Evolutionary conservation across 345 rosid genomes (phyloP), one percentile per base, ranked within the genome.

Genomic region (rapeseed (Brassica napus)): DNA sequence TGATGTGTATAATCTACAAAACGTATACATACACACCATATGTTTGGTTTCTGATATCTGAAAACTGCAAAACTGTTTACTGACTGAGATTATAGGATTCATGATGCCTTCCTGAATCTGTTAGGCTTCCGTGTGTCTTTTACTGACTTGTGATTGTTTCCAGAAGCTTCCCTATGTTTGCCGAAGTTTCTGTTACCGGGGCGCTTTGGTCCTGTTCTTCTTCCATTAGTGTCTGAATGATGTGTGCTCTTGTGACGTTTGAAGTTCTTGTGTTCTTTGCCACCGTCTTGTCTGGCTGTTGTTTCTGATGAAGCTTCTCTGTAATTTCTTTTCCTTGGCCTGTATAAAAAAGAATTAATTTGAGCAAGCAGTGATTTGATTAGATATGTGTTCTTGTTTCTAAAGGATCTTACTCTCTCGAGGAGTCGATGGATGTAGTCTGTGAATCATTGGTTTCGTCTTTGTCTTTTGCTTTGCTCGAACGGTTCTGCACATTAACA

Each of bases 401-500:
- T 42, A 4, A 75, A 42, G 64, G 70, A 49, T 65, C 77, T 71
- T 81, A 81, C 83, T 58, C 80, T 81, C 77, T 71, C 21, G 80
- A 76, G 60, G 65, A 16, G 42, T 65, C 65, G 1, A 24, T 66
- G 74, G 77, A 59, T 16, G 69, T 71, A 42, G 65, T 52, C 63
- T 71, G 59, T 60, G 80, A 65, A 58, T 76, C 77, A 49, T 66
- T 76, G 1, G 77, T 60, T 21, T 81, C 83, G 69, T 87, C 91
- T 82, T 87, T 86, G 31, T 89, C 82, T 75, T 80, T 77, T n/a
- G 89, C 66, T 81, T 85, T 90, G 39, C 83, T 84, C 54, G 79
- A 83, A 37, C 92, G 94, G 80, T 92, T 89, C 98, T 94, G 89
- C 84, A 86, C 61, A 74, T 71, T 32, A 60, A 81, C 57, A 72